Percentiles rank a stretch among this genome's conserved stretches.
Conservation (phyloP, 148 eudicot species). For the Amaranthus cruentus region DNA sequence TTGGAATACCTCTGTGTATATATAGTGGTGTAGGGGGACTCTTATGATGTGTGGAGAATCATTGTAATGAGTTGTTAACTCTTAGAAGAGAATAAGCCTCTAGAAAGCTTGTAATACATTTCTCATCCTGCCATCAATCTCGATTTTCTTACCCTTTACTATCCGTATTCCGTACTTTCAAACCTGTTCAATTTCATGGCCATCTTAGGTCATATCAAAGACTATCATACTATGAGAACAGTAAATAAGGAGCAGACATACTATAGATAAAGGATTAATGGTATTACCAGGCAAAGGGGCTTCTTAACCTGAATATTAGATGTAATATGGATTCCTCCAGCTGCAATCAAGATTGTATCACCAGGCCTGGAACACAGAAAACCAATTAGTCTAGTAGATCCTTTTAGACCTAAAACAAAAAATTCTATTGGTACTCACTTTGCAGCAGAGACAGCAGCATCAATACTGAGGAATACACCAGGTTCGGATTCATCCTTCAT, state of each 20-base stretch:
- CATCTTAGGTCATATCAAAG: too few species aligned
- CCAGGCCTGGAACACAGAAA: constrained; percentile 64
- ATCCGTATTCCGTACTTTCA: too few species aligned
- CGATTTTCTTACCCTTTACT: too few species aligned
- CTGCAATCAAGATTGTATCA: constrained; percentile 82
- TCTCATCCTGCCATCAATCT: too few species aligned
- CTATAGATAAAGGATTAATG: neutral
- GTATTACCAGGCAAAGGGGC: constrained; percentile 86
- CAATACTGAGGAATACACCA: constrained; percentile 69
- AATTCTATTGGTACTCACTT: constrained; percentile 41
- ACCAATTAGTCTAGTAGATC: constrained; percentile 6
- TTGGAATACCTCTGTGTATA: too few species aligned
- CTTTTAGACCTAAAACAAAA: neutral
- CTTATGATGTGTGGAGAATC: too few species aligned
- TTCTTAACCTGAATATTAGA: constrained; percentile 78
- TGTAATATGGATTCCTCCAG: constrained; percentile 81
- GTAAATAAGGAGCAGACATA: neutral
- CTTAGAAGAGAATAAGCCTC: too few species aligned
- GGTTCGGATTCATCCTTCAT: constrained; percentile 53
- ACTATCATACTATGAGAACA: neutral
- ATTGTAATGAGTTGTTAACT: too few species aligned
- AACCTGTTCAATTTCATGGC: too few species aligned
- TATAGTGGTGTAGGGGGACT: too few species aligned
- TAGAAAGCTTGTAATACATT: too few species aligned
- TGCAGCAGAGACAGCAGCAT: constrained; percentile 83